phyloP scores from a whole-genome alignment of 2,329 filamentous ascomycete species.

The Ophiocordyceps sinensis region DNA sequence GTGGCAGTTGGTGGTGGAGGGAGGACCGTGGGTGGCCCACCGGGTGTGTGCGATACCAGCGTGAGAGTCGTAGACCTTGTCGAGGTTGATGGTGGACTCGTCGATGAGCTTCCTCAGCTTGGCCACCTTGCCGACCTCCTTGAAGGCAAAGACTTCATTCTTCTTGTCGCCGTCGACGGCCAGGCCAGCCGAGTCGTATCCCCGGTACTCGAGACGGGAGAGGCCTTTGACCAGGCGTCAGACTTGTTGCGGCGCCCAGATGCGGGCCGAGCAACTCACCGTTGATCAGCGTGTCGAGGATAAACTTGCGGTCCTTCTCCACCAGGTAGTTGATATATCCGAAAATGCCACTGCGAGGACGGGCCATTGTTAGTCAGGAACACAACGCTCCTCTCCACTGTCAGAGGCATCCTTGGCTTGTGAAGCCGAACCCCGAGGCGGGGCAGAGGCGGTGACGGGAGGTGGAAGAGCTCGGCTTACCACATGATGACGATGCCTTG shows the following conservation, averaged over 20 bases:
- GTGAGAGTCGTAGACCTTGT: constrained; percentile 94
- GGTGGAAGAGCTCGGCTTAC: constrained; percentile 5
- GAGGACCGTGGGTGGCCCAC: constrained; percentile 95
- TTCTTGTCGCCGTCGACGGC: constrained; percentile 97
- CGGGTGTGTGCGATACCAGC: constrained; percentile 97
- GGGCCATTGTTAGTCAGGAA: not conserved
- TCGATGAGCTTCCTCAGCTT: constrained; percentile 91
- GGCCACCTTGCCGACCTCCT: constrained; percentile 98
- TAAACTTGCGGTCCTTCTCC: constrained; percentile 95
- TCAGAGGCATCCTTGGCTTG: not conserved
- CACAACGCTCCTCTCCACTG: too few species aligned
- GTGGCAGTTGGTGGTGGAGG: constrained; percentile 92
- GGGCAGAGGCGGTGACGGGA: constrained; percentile 6
- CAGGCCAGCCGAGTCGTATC: constrained; percentile 94
- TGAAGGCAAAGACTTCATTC: constrained; percentile 93
- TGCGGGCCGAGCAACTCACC: constrained; percentile 37
- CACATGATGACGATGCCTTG: constrained; percentile 9
- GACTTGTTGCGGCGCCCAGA: not conserved
- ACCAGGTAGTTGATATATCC: constrained; percentile 99
- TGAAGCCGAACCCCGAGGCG: not conserved
- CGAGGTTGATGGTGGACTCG: constrained; percentile 66
- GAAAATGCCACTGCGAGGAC: constrained; percentile 63
- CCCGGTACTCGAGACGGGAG: constrained; percentile 91
- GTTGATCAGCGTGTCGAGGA: constrained; percentile 91
- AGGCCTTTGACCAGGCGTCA: constrained; percentile 44